Base-by-base conservation (phyloP, 129 eudicot genomes). In the Escallonia rubra region DNA sequence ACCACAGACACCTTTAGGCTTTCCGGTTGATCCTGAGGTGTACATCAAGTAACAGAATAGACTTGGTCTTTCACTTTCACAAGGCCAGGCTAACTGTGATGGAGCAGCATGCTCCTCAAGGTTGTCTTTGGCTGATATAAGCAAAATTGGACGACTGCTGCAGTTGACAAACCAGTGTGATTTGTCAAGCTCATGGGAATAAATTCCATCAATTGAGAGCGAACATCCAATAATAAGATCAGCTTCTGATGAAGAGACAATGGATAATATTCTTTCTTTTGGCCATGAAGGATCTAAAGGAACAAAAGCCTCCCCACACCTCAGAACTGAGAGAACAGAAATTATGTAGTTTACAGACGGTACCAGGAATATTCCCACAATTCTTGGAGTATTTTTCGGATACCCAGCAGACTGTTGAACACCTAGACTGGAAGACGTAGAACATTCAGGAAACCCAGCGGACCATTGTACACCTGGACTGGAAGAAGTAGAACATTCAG, bases 271-370 rank as follows among this genome's bases (percentile, higher is more conserved):
- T 75, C 86, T 84, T 67, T 81, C 85, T 63, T 67, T 85, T 12
- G 98, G 95, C 98, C 98, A 93, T 11, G 86, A 84, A 56, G 96
- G 88, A 67, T 93, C 98, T 65, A 93, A 61, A 10, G 98, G 96
- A 82, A 93, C 77, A 68, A 93, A 93, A 76, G 89, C 95, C 77
- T 82, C 92, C 68, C 96, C 96, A 66, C 90, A 86, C 77, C 95
- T 83, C 71, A 89, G 12, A 67, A 89, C 76, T 56, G 98, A 82
- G 15, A 93, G 80, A 78, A 93, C 85, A 15, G 92, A 71, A 59
- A 89, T 72, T 52, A 93, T 83, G 77, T 93, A 93, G 43, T 93
- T 92, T 58, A 84, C 86, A 38, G 95, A 93, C 54, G 96, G 95
- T 64, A 72, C 88, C 92, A 93, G 84, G 75, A 80, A 84, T 78